Conservation (phyloP, 768 basidiomycete genomes). For the Kondoa subrosea region DNA sequence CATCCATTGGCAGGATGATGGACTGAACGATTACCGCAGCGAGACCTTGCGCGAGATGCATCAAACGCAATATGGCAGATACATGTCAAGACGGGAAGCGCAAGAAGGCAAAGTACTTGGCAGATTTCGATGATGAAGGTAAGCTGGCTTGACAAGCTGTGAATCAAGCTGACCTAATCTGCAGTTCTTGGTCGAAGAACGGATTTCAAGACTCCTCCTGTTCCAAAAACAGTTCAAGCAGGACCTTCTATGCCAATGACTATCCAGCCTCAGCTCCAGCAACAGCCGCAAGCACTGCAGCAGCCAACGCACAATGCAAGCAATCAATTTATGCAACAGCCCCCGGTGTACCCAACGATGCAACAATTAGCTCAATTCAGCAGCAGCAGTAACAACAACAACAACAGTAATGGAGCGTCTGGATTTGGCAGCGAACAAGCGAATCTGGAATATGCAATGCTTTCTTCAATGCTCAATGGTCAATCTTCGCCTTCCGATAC, state of each 20-base stretch:
- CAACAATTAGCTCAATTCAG: neutral
- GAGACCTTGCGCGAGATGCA: slow-evolving; percentile 86
- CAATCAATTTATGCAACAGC: neutral
- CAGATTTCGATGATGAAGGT: slow-evolving; percentile 88
- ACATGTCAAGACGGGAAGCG: slow-evolving; percentile 85
- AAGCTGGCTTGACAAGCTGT: slow-evolving; percentile 19
- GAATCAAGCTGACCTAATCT: neutral
- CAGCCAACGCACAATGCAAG: neutral
- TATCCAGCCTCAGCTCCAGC: too few species aligned
- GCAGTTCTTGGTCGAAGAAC: neutral
- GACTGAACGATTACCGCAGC: slow-evolving; percentile 39
- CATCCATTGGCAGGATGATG: slow-evolving; percentile 1
- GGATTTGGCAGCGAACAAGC: slow-evolving; percentile 76
- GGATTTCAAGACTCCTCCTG: neutral
- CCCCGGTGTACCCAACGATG: neutral
- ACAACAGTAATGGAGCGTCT: slow-evolving; percentile 46
- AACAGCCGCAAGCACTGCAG: too few species aligned
- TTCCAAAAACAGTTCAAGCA: neutral
- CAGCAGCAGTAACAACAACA: slow-evolving; percentile 28
- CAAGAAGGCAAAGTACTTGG: slow-evolving; percentile 94
- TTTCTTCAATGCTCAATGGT: slow-evolving; percentile 57
- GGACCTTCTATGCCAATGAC: neutral
- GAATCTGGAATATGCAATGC: slow-evolving; percentile 84
- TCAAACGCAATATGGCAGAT: slow-evolving; percentile 76
- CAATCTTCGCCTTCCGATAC: neutral